Base-by-base conservation (phyloP, 139 green algal genomes). In the Pseudopediastrum boryanum region DNA sequence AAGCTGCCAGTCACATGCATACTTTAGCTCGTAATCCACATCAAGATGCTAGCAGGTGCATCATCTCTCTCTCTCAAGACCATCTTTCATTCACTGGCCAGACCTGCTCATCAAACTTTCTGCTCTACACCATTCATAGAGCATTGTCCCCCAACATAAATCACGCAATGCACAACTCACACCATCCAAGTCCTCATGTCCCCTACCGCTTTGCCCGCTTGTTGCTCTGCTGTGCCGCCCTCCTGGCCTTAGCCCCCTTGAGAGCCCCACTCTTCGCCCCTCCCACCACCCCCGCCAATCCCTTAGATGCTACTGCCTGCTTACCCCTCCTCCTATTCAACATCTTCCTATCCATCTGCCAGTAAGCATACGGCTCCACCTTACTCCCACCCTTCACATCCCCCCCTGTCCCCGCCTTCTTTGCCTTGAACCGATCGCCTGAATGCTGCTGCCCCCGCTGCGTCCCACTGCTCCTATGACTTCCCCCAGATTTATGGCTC, bases 291-390 rank as follows among this genome's bases (percentile, higher is more conserved):
- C 76, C 79, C 3, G 73, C 75, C 29, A 98, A 85, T 0, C 87
- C 78, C 70, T 85, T 83, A 7, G 63, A 51, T 1, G 88, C 90
- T 31, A 46, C 63, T 23, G 69, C 80, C 63, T 87, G 83, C 89
- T 98, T 98, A 62, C 83, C 78, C 5, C 83, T 43, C 42, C 96
- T 86, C 44, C 90, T 81, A 85, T 99, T 99, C 36, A 99, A 88
- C 90, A 99, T 90, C 68, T 96, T 96, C 13, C 92, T 85, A 79
- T 99, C 96, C 64, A 99, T 87, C 25, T 89, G 91, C 96, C 96
- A 99, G 85, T 99, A 99, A 0, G 96, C 96, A 79, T 98, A 99
- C 13, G 96, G 96, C 89, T 99, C 96, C 85, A 38, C 58, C 4
- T 65, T 65, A 44, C 59, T 83, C 16, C 52, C 80, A 41, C 91